Conservation (phyloP, 257 asterid species). For the Jaltomata sinuosa region DNA sequence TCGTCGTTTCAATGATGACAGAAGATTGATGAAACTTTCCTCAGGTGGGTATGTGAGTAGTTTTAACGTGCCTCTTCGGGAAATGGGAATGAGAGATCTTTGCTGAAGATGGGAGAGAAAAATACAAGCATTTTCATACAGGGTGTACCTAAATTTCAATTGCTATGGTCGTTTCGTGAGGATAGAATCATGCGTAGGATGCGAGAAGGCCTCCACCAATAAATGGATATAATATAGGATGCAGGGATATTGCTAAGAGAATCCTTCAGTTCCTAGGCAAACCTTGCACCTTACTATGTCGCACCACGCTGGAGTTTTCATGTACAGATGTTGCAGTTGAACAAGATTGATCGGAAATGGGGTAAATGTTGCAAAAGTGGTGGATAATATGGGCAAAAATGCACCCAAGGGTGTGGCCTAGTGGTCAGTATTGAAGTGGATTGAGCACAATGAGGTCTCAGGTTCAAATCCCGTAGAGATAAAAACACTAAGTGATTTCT, state of each 20-base stretch:
- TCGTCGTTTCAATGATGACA: not conserved
- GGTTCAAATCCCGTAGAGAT: not conserved
- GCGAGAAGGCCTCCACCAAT: not conserved
- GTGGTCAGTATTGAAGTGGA: not conserved
- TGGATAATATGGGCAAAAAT: not conserved
- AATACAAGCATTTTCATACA: not conserved
- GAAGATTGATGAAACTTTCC: not conserved
- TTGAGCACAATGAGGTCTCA: not conserved
- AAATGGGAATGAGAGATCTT: not conserved
- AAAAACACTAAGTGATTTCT: not conserved
- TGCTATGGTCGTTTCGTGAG: not conserved
- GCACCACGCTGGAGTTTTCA: not conserved
- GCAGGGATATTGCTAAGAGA: not conserved
- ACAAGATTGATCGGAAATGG: not conserved
- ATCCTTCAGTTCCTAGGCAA: not conserved
- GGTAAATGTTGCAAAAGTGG: not conserved
- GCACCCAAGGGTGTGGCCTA: not conserved
- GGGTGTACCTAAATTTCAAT: not conserved
- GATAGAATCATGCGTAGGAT: not conserved
- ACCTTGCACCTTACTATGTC: not conserved
- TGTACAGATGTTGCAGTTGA: not conserved
- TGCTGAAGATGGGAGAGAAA: not conserved
- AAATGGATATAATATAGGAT: not conserved
- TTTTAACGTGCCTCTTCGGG: not conserved
- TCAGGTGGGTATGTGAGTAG: not conserved